phyloP scores from a whole-genome alignment of 23 red algal species.

The Cyanidioschyzon merolae region DNA sequence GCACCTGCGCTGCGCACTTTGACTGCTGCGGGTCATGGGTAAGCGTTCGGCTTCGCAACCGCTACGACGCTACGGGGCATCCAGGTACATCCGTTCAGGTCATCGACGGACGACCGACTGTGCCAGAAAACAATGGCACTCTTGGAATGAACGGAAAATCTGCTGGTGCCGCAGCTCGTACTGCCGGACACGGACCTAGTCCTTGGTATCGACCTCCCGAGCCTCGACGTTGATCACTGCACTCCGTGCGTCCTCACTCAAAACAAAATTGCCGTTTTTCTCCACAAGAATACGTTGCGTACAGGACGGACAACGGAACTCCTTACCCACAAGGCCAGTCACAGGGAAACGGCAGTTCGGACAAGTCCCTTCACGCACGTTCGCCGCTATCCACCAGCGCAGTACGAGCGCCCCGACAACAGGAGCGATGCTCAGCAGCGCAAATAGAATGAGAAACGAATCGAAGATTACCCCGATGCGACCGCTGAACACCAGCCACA shows the following conservation, averaged over 20 bases:
- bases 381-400: constrained; percentile 60
- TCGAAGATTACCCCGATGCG: constrained; percentile 74
- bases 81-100: too few species aligned
- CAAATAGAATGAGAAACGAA: constrained; percentile 64
- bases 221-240: constrained; percentile 74
- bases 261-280: constrained; percentile 39
- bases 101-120: too few species aligned
- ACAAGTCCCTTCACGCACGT: constrained; percentile 49
- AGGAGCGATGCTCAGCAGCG: constrained; percentile 45
- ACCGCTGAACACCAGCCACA: constrained; percentile 69
- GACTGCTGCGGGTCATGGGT: too few species aligned
- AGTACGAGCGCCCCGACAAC: constrained; percentile 42
- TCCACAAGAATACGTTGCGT: constrained; percentile 45
- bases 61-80: too few species aligned
- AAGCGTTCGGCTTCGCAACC: too few species aligned
- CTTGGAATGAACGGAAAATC: too few species aligned
- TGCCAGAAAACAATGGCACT: too few species aligned
- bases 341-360: constrained; percentile 44
- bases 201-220: constrained; percentile 21
- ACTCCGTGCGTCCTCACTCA: constrained; percentile 36
- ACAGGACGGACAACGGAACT: constrained; percentile 51
- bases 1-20: too few species aligned
- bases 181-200: too few species aligned
- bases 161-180: too few species aligned
- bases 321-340: constrained; percentile 36